Base-by-base conservation (phyloP, 2,329 filamentous ascomycete species). In the Penicillium italicum region DNA sequence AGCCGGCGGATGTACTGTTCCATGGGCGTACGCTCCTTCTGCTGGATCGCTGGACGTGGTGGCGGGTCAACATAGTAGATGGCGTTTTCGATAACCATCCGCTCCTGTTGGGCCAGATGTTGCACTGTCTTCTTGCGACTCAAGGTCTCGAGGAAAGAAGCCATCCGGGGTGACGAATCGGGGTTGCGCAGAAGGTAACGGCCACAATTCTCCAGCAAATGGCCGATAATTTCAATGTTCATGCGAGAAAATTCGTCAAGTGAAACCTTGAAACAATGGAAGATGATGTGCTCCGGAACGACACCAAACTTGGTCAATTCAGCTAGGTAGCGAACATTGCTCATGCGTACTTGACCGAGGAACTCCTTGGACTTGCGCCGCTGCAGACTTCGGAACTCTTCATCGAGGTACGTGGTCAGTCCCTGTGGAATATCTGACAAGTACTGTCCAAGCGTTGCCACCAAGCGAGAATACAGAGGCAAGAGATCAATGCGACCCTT, bases 221-320 rank as follows among this genome's bases (percentile, higher is more conserved):
- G 96, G 68, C 92, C 95, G 61, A 99, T 93, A 65, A 99, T 97
- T 73, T 99, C 95, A 61, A 99, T 97, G 69, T 99, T 99, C 89
- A 97, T 97, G 58, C 93, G 85, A 2, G 94, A 97, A 69, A 99
- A 99, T 69, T 99, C 94, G 67, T 99, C 94, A 28, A 99, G 78
- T 64, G 93, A 95, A 72, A 99, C 93, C 74, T 97, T 99, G 66
- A 99, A 85, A 70, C 94, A 99, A 70, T 99, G 94, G 70, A 99
- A 99, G 51, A 99, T 95, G 61, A 99, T 93, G 74, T 99, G 94
- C 73, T 99, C 94, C 0, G 95, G 94, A 9, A 99, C 94, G 31
- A 97, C 91, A 31, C 94, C 93, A 69, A 99, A 99, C 70, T 99
- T 99, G 56, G 94, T 99, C 69, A 99, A 77, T 74, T 99, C 94